These are phyloP conservation scores for Tylopilus rubrobrunneus DNA, from an alignment of 768 basidiomycete genomes.

Conservation along the genomic window DNA sequence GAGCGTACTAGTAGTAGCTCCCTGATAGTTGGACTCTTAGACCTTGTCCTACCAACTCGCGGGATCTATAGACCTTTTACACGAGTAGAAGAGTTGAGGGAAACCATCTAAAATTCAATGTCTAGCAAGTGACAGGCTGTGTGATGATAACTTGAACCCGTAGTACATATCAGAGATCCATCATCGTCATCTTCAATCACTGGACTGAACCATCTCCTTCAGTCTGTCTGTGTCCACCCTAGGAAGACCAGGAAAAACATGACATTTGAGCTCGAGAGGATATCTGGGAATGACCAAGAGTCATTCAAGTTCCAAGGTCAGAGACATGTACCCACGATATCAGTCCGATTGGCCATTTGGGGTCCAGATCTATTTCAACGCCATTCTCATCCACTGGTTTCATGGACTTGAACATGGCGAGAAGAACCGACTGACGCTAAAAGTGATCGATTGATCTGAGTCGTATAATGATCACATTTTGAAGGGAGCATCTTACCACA, in stretches of 20 bases:
- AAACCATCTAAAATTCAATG: too few species aligned
- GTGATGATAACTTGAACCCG: background rate
- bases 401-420: constrained; percentile 29
- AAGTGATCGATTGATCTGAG: constrained; percentile 1
- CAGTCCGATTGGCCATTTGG: constrained; percentile 27
- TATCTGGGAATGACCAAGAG: constrained; percentile 15
- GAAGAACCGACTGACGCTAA: constrained; percentile 24
- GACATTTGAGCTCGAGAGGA: constrained; percentile 28
- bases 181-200: constrained; percentile 7
- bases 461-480: background rate
- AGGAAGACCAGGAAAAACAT: constrained; percentile 21
- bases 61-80: too few species aligned
- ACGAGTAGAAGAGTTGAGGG: too few species aligned
- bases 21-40: too few species aligned
- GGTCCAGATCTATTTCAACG: constrained; percentile 21
- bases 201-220: constrained; percentile 9
- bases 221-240: constrained; percentile 14
- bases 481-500: constrained; percentile 15
- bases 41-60: too few species aligned
- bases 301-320: constrained; percentile 1
- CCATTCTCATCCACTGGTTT: constrained; percentile 27
- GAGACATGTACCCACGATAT: constrained; percentile 21
- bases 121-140: too few species aligned
- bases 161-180: background rate
- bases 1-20: too few species aligned